Evolutionary conservation across 179 eudicot genomes (phyloP), one percentile per base, ranked within the genome.

Genomic region (Silene vulgaris): DNA sequence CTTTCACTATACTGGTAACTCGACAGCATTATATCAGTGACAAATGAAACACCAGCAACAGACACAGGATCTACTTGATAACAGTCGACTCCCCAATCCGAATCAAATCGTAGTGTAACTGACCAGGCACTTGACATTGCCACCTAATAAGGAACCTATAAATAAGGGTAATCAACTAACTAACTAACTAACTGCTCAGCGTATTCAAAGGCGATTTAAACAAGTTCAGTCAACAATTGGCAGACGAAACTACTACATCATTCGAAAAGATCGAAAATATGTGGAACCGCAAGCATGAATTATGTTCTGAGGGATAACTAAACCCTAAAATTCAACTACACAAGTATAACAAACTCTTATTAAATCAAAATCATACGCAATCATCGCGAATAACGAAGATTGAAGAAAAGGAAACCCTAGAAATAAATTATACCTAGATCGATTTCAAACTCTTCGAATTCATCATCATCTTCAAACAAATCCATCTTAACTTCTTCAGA

Each of bases 401-500:
- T 8, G 14, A 35, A 2, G 4, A 13, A 69, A 57, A 12, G 8
- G 19, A 57, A 57, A 68, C 30, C 29, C 19, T 66, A 21, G 60
- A 32, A 66, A 29, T 50, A 1, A 65, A 65, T 28, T 14, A 50
- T 78, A 89, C 92, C 89, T 72, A 80, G 84, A 68, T 80, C 87
- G 76, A 89, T 85, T 63, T 86, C 91, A 67, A 89, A 89, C 86
- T 89, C 94, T 64, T 89, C 94, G 7, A 89, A 89, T 75, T 89
- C 94, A 72, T 89, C 94, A 73, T 89, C 94, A 61, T 89, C 94
- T 57, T 89, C 94, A 67, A 89, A 89, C 12, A 89, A 84, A 80
- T 89, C 94, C 76, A 88, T 88, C 81, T 89, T 89, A 3, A 84
- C 82, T 60, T 88, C 94, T 74, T 88, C 89, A 8, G 88, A 50